Evolutionary conservation across 768 basidiomycete genomes (phyloP), one percentile per base, ranked within the genome.

Genomic region (Podaxis sp.): DNA sequence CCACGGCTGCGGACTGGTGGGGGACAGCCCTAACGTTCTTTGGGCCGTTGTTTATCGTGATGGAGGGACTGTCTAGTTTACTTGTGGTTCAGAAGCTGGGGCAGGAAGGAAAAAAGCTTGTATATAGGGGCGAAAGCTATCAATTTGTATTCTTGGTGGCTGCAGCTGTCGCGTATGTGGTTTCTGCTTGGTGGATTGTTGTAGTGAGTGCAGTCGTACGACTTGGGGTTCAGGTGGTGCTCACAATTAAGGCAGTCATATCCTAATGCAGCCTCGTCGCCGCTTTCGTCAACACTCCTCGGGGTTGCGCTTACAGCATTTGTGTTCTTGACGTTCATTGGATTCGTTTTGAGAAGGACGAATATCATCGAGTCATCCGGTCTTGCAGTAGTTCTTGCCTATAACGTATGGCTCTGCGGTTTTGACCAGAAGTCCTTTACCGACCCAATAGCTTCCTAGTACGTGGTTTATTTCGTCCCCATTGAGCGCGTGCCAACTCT

Each of bases 361-460:
- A 96, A 96, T 67, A 90, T 96, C 52, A 89, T 97, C 58, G 95
- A 98, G 72, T 93, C 93, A 2, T 88, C 90, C 2, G 86, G 91
- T 51, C 84, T 98, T 27, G 88, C 92, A 2, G 78, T 95, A 27
- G 93, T 95, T 71, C 83, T 97, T 44, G 91, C 93, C 5, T 94
- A 92, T 72, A 93, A 93, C 64, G 83, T 95, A 36, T 95, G 93
- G 93, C 79, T 94, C 36, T 93, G 91, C 68, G 90, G 90, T 16
- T 88, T 90, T 65, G 89, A 90, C 70, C 83, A 85, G 64, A 82
- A 84, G 57, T 85, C 89, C 0, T 86, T 87, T 64, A 85, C 84
- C 27, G 87, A 90, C 68, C 83, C 87, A 9, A 84, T 86, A 37
- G 88, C 88, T 10, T 87, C 89, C 54, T 91, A 92, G 91, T 93